Evolutionary conservation across 495 filamentous ascomycete species (phyloP).

Genomic region (Venustampulla echinocandica): DNA sequence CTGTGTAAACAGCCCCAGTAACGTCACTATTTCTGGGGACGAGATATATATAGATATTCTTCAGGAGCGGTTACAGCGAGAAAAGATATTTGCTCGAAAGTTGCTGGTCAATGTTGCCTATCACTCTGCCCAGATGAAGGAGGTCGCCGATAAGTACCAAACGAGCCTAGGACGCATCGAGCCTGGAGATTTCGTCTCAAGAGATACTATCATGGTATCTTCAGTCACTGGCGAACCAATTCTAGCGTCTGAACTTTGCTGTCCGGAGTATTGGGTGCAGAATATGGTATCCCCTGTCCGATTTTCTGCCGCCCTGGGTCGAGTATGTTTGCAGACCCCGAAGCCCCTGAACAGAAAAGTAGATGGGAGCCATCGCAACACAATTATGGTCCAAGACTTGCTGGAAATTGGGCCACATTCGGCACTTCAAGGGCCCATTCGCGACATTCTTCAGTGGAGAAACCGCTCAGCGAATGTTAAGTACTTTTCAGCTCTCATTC

Average conservation of each 20-base stretch:
- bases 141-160: conserved; percentile 36
- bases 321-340: neutral
- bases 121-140: conserved; percentile 43
- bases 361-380: conserved; percentile 17
- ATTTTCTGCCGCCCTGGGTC: conserved; percentile 35
- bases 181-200: conserved; percentile 22
- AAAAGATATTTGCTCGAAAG: conserved; percentile 37
- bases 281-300: conserved; percentile 44
- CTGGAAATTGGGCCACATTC: conserved; percentile 59
- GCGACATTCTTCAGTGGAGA: conserved; percentile 38
- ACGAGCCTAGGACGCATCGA: neutral
- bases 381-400: conserved; percentile 23
- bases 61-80: conserved; percentile 28
- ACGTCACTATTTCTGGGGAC: conserved; percentile 43
- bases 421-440: conserved; percentile 51
- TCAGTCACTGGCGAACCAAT: neutral
- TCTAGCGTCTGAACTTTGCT: conserved; percentile 23
- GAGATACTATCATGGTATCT: neutral
- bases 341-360: neutral
- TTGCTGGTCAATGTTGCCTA: conserved; percentile 43
- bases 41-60: conserved; percentile 36
- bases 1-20: conserved; percentile 43
- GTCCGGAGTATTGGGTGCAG: conserved; percentile 43
- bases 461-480: conserved; percentile 14
- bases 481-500: conserved; percentile 33